Conservation (phyloP, 2,329 filamentous ascomycete genomes). For the Colletotrichum lentis region DNA sequence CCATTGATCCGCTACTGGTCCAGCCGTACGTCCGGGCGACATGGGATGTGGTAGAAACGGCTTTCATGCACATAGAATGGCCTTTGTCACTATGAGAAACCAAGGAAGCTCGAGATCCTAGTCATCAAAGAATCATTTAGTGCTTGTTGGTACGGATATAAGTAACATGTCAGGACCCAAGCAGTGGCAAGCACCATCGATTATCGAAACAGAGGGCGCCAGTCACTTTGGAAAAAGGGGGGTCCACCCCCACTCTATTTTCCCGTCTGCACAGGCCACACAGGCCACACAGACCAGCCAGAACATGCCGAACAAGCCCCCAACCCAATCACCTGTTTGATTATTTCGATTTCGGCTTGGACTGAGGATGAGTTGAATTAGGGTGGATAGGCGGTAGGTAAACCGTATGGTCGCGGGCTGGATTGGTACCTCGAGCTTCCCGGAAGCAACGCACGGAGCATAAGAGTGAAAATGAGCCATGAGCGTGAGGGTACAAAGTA, state of each 20-base stretch:
- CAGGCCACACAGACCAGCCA: slow-evolving; percentile 23
- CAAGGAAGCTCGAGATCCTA: neutral
- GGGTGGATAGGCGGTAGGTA: neutral
- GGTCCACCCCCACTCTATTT: slow-evolving; percentile 34
- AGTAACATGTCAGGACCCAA: slow-evolving; percentile 29
- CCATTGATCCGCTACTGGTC: neutral
- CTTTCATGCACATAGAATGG: neutral
- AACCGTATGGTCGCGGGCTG: slow-evolving; percentile 2
- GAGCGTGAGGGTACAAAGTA: neutral
- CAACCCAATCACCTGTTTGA: neutral
- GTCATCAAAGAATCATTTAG: neutral
- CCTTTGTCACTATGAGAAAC: neutral
- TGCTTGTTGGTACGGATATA: neutral
- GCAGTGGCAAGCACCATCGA: slow-evolving; percentile 30
- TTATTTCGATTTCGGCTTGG: slow-evolving; percentile 13
- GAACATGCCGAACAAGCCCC: neutral
- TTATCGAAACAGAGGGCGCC: slow-evolving; percentile 31
- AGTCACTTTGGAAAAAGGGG: slow-evolving; percentile 33
- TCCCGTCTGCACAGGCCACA: slow-evolving; percentile 32
- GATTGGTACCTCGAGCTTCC: slow-evolving; percentile 24
- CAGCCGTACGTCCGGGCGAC: neutral
- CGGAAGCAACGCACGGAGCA: slow-evolving; percentile 29
- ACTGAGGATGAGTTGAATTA: neutral
- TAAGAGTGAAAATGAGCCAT: neutral
- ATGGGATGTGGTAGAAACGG: neutral